phyloP scores from a whole-genome alignment of 1,284 basidiomycete species.

The Cystobasidium pallidum region DNA sequence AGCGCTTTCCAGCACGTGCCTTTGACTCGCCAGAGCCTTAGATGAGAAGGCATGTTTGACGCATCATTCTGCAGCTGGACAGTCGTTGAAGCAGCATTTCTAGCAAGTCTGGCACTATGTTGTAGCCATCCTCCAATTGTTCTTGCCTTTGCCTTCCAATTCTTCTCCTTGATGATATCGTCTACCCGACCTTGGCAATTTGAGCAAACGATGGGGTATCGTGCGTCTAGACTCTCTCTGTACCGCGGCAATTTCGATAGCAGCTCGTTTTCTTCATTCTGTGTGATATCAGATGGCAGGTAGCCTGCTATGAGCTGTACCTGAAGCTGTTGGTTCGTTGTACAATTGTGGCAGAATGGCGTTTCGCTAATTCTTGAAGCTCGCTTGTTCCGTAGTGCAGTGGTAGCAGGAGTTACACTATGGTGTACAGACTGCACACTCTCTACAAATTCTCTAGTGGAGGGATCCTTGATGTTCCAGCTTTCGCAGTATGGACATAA shows the following conservation, averaged over 20 bases:
- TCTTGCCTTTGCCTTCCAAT: slow-evolving; percentile 76
- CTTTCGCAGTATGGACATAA: slow-evolving; percentile 22
- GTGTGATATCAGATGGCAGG: slow-evolving; percentile 62
- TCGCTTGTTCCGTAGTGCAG: background rate
- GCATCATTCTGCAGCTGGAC: slow-evolving; percentile 1
- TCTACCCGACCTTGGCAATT: slow-evolving; percentile 75
- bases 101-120: slow-evolving; percentile 31
- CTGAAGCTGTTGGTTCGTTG: slow-evolving; percentile 84
- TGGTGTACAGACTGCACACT: background rate
- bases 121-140: slow-evolving; percentile 61
- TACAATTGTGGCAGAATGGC: slow-evolving; percentile 79
- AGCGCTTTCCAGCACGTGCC: slow-evolving; percentile 41
- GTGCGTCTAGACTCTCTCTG: slow-evolving; percentile 69
- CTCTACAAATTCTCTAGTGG: slow-evolving; percentile 20
- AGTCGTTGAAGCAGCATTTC: background rate
- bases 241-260: slow-evolving; percentile 70
- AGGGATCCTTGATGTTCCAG: slow-evolving; percentile 27
- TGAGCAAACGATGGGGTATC: slow-evolving; percentile 83
- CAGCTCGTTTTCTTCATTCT: slow-evolving; percentile 60
- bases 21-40: slow-evolving; percentile 44
- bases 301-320: slow-evolving; percentile 85
- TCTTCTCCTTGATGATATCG: slow-evolving; percentile 72
- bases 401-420: background rate
- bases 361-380: background rate
- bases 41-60: slow-evolving; percentile 1